phyloP scores from a whole-genome alignment of 2,329 filamentous ascomycete genomes.

The Ceratocystis destructans region DNA sequence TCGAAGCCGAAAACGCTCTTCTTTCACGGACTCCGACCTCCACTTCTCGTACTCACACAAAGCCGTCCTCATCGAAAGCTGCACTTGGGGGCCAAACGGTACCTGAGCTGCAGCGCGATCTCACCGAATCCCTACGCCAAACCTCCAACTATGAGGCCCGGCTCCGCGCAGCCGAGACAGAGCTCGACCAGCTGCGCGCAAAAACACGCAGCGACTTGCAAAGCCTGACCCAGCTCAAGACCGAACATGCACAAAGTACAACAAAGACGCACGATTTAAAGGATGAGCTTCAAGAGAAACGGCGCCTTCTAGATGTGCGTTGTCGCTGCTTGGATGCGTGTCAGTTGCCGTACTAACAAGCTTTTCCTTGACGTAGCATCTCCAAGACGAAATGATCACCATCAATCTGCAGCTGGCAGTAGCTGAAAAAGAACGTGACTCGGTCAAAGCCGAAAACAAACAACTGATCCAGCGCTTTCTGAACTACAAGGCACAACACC shows the following conservation, averaged over 20 bases:
- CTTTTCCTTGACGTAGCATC: conserved; percentile 37
- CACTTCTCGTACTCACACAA: conserved; percentile 17
- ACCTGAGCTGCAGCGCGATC: conserved; percentile 49
- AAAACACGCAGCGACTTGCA: conserved; percentile 46
- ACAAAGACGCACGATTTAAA: conserved; percentile 65
- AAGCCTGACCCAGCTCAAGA: conserved; percentile 47
- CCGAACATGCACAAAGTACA: conserved; percentile 47
- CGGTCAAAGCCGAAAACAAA: conserved; percentile 68
- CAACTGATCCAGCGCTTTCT: conserved; percentile 88
- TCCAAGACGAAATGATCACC: conserved; percentile 86
- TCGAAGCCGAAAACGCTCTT: conserved; percentile 44
- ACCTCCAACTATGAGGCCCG: conserved; percentile 53
- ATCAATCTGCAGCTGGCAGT: conserved; percentile 79
- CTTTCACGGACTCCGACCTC: conserved; percentile 22
- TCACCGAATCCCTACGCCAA: conserved; percentile 63
- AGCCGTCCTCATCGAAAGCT: not conserved
- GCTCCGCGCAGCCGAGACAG: conserved; percentile 46
- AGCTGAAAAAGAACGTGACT: conserved; percentile 60
- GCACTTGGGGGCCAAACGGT: conserved; percentile 20
- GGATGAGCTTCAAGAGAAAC: conserved; percentile 73
- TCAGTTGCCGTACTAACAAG: not conserved
- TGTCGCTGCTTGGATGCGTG: not conserved
- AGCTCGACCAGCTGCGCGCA: conserved; percentile 49
- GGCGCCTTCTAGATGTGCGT: conserved; percentile 59
- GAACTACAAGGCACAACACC: conserved; percentile 72